These are phyloP conservation scores for Penicillium sp. DNA, from an alignment of 2,329 filamentous ascomycete species.

Conservation along the genomic window DNA sequence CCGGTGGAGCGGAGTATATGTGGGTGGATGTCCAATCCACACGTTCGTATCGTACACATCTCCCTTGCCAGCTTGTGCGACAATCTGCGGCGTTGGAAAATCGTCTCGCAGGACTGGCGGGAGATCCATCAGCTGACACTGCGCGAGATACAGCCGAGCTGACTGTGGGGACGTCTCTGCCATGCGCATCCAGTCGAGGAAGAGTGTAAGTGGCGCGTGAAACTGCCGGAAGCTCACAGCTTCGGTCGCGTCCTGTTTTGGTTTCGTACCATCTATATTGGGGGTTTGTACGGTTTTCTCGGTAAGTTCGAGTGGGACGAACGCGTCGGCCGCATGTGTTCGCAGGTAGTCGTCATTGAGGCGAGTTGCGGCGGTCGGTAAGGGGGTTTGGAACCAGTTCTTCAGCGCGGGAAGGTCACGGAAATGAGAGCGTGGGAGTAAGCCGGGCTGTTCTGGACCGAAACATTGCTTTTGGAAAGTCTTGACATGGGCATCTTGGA, in stretches of 20 bases:
- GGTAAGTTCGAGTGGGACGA: conserved; percentile 62
- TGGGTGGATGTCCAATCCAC: conserved; percentile 85
- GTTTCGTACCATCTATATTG: conserved; percentile 4
- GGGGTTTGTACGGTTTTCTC: not conserved
- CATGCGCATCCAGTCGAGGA: conserved; percentile 55
- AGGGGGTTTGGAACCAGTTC: conserved; percentile 58
- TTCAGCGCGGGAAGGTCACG: conserved; percentile 52
- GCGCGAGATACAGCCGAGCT: conserved; percentile 75
- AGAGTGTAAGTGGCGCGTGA: conserved; percentile 58
- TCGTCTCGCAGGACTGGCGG: conserved; percentile 64
- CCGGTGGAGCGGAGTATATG: conserved; percentile 84
- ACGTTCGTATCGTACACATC: conserved; percentile 86
- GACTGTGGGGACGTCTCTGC: conserved; percentile 25
- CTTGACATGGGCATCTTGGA: conserved; percentile 38
- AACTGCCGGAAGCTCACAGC: conserved; percentile 45
- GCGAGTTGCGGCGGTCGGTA: conserved; percentile 31
- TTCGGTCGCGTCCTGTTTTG: conserved; percentile 1
- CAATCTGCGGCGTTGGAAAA: conserved; percentile 65
- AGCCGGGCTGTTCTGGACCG: conserved; percentile 51
- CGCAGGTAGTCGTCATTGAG: conserved; percentile 48
- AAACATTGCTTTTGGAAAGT: conserved; percentile 58
- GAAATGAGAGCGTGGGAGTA: conserved; percentile 50
- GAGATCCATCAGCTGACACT: conserved; percentile 70
- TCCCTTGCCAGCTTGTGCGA: conserved; percentile 65
- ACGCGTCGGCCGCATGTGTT: conserved; percentile 46